Conservation (phyloP, 495 filamentous ascomycete genomes). For the Xylaria palmicola region DNA sequence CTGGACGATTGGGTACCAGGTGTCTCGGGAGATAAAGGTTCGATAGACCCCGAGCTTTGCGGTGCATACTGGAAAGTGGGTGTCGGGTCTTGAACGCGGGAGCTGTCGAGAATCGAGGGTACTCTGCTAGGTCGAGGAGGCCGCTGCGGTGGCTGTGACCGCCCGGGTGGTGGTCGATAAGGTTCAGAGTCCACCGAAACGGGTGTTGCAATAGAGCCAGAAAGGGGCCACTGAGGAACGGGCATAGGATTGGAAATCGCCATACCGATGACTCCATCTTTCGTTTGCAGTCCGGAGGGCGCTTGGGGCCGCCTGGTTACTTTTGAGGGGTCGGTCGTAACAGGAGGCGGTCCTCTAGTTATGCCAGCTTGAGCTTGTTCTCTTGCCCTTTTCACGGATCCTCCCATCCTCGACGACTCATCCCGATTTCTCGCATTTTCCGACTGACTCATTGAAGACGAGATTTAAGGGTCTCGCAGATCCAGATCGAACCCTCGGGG, state of each 20-base stretch:
- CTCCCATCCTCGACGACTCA: conserved; percentile 33
- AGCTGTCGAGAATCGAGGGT: conserved; percentile 52
- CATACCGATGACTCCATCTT: conserved; percentile 44
- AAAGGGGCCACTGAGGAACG: conserved; percentile 55
- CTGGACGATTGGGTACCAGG: conserved; percentile 44
- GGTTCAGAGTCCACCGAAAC: conserved; percentile 34
- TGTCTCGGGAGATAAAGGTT: conserved; percentile 36
- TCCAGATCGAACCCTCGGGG: conserved; percentile 22
- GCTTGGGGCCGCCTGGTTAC: conserved; percentile 34
- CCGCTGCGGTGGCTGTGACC: conserved; percentile 62
- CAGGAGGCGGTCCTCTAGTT: conserved; percentile 22
- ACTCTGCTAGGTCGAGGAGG: conserved; percentile 65
- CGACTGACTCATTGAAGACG: conserved; percentile 47
- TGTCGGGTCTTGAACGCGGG: conserved; percentile 48
- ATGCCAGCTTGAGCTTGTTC: conserved; percentile 38
- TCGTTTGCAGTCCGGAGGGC: conserved; percentile 37
- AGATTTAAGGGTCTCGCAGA: conserved; percentile 13
- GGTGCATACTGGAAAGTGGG: conserved; percentile 52
- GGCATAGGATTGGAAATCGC: conserved; percentile 54
- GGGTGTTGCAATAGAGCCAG: conserved; percentile 44
- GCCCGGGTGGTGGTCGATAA: conserved; percentile 49
- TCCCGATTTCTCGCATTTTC: conserved; percentile 50
- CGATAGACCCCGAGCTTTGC: conserved; percentile 33
- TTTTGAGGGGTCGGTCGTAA: conserved; percentile 21
- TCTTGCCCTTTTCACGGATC: conserved; percentile 49